Base-by-base conservation (phyloP, 148 eudicot genomes). In the Rhododendron ovatum region DNA sequence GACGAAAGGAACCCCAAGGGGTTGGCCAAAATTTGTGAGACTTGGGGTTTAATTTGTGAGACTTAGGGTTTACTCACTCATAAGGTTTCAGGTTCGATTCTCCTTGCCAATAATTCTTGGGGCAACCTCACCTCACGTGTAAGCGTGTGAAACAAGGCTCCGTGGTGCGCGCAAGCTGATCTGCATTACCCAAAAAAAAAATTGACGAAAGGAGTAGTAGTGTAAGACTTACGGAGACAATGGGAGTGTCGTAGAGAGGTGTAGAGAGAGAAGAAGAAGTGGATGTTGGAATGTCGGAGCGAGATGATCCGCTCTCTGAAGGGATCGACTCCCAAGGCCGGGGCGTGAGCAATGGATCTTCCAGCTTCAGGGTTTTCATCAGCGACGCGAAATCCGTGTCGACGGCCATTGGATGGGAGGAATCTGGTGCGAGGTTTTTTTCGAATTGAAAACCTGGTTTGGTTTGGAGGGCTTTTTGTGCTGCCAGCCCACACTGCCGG, bases 251-350 rank as follows among this genome's bases (percentile, higher is more conserved):
- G 53, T 92, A 91, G 12, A 87, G 74, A 75, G 85, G 84, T 53
- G 81, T 79, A 85, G 81, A 18, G 39, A 75, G 82, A 35, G 89
- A 55, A 84, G 89, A 50, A 80, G 88, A 71, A 18, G 41, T 82
- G 20, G 91, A 35, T 74, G 87, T 41, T 28, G 89, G 81, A 84
- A 84, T 20, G 37, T 83, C 63, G 24, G 93, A 84, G 47, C 78
- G 81, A 82, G 89, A 78, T 30, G n/a, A 24, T 17, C 98, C 96
- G 80, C 92, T 91, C 87, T 92, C 95, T 9, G 94, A 88, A 84
- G 98, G 93, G 26, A 93, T 85, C 47, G 96, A 94, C 69, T 96
- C 98, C 98, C 98, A 96, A 13, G 95, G 92, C 85, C 87, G 89
- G 0, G 98, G 93, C n/a, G 92, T 93, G 51, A 93, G 91, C 90